A percentile compares a stretch with the other conserved stretches of the same genome.
Conservation (phyloP, 352 stramenopile species). For the Globisporangium radiosum region DNA sequence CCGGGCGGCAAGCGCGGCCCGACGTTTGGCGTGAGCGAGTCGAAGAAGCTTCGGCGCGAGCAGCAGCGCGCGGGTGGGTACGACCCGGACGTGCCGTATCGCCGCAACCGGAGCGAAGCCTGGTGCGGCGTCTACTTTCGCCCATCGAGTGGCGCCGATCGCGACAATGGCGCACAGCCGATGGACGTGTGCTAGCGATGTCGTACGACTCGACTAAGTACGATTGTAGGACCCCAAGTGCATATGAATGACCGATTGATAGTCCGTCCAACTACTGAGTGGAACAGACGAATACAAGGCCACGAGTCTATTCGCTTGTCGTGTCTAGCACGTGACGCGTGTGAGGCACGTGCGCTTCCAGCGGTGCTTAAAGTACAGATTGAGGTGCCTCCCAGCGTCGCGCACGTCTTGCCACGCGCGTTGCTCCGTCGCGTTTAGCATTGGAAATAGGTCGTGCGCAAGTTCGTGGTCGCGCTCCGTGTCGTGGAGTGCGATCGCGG, state of each 20-base stretch:
- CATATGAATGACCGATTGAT: too few relatives aligned
- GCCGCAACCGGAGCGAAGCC: constrained; percentile 71
- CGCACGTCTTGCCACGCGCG: constrained; percentile 13
- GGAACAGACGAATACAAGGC: too few relatives aligned
- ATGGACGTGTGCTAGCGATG: constrained; percentile 46
- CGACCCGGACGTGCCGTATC: constrained; percentile 69
- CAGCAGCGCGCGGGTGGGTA: constrained; percentile 79
- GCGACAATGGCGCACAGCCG: constrained; percentile 12
- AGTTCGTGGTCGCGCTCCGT: constrained; percentile 33
- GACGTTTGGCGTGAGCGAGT: constrained; percentile 73
- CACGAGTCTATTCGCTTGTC: too few relatives aligned
- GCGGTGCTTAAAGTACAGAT: constrained; percentile 47
- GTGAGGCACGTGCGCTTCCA: constrained; percentile 16
- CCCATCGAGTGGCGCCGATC: constrained; percentile 13
- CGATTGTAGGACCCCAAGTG: too few relatives aligned
- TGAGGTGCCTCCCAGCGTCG: constrained; percentile 26
- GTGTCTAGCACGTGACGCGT: background rate
- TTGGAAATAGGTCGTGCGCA: constrained; percentile 24
- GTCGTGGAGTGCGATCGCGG: constrained; percentile 30
- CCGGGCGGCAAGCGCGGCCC: constrained; percentile 73
- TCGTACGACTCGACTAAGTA: background rate
- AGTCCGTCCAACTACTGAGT: too few relatives aligned
- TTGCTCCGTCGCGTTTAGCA: constrained; percentile 14
- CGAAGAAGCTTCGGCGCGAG: constrained; percentile 70
- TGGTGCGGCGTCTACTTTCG: constrained; percentile 76